Evolutionary conservation across 2,329 filamentous ascomycete genomes (phyloP).

Genomic region (Colletotrichum echinochloae): DNA sequence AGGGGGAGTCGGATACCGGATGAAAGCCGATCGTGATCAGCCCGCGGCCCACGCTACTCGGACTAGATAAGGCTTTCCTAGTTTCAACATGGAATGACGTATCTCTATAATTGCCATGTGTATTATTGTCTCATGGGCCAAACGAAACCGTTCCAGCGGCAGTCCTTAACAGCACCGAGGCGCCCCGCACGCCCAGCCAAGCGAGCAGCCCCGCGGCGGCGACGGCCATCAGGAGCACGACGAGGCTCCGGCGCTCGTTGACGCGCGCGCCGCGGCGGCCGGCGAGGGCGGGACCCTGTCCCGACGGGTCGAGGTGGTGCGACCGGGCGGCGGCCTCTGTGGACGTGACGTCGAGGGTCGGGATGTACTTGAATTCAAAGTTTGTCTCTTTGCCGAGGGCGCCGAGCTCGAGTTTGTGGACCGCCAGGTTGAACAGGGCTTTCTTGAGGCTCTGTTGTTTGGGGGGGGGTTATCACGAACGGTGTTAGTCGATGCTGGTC

Average conservation of each 20-base stretch:
- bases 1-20: neutral
- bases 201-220: conserved; percentile 45
- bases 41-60: neutral
- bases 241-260: conserved; percentile 53
- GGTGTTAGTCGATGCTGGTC: neutral
- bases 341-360: conserved; percentile 55
- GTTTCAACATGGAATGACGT: neutral
- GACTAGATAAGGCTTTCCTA: neutral
- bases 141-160: conserved; percentile 11
- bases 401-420: conserved; percentile 68
- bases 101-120: neutral
- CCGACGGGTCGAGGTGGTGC: neutral
- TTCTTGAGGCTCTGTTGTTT: conserved; percentile 45
- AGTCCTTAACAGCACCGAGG: conserved; percentile 27
- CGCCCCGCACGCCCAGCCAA: conserved; percentile 44
- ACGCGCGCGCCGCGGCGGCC: conserved; percentile 49
- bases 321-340: conserved; percentile 44
- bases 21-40: conserved; percentile 19
- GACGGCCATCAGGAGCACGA: conserved; percentile 56
- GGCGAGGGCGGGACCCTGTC: conserved; percentile 46
- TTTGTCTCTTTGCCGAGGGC: conserved; percentile 72
- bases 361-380: conserved; percentile 80
- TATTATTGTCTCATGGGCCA: neutral
- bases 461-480: neutral
- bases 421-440: conserved; percentile 65